Base-by-base conservation (phyloP, 805 yeast genomes). In the Aciculoconidium aculeatum region DNA sequence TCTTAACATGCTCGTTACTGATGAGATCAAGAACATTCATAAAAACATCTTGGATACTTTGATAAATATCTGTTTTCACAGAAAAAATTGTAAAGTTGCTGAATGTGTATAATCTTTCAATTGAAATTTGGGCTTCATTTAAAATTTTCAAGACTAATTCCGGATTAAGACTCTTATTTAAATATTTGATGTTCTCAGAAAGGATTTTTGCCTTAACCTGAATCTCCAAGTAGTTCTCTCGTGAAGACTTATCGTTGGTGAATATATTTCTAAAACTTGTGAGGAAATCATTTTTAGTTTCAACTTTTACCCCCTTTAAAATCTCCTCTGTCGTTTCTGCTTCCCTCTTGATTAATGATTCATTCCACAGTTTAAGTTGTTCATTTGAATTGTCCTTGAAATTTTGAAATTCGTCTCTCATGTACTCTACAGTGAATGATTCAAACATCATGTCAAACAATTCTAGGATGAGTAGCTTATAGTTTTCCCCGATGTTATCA, bases 161-260 rank as follows among this genome's bases (percentile, higher is more conserved):
- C 27, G 90, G 72, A 44, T 87, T 82, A 36, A 90, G 78, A 17
- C 84, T 73, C 4, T 79, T 68, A 44, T 80, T 82, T 44, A 92
- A 73, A 11, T 82, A 78, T 40, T 77, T 79, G 37, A 92, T 69
- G 39, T 84, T 84, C 21, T 75, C 78, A 15, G 77, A 75, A 45
- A 90, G 65, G 17, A 88, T 76, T 37, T 83, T 85, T 15, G 87
- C 71, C 41, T 80, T 78, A 1, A 94, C 94, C 28, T 86, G 88
- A 37, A 84, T 66, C 42, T 81, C 87, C 2, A 81, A 73, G 23
- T 70, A 57, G 15, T 68, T 63, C 21, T 28, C 23, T n/a, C 31
- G 39, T 7, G 30, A 17, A 4, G 35, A 17, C 19, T 36, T 38
- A 19, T 36, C 40, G 11, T 43, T 44, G 14, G 45, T 42, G 28